phyloP scores from a whole-genome alignment of 352 stramenopile species.

The Pythium dissimile region DNA sequence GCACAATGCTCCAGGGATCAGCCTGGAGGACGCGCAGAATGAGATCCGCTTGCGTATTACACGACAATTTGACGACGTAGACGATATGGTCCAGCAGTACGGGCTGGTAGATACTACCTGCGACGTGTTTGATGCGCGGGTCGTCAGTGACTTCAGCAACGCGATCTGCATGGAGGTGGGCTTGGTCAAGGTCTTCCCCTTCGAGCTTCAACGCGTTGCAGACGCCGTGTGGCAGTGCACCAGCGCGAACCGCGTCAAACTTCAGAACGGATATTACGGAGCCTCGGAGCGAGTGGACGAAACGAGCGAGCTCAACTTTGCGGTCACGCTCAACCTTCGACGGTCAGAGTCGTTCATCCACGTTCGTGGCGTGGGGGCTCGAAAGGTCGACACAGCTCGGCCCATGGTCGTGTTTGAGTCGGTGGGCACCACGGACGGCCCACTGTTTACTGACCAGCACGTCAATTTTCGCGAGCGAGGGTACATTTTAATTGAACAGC shows the following conservation, averaged over 20 bases:
- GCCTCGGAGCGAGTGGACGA: neutral
- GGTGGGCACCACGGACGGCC: neutral
- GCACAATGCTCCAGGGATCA: neutral
- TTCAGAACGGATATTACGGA: neutral
- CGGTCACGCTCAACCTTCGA: neutral
- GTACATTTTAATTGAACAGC: neutral
- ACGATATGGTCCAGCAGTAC: neutral
- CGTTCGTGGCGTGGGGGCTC: neutral
- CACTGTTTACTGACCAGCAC: too few relatives aligned
- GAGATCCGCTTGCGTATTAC: neutral
- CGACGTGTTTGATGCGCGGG: neutral
- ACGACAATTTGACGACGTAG: neutral
- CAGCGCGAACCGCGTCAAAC: neutral
- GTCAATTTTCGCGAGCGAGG: too few relatives aligned
- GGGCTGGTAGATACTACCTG: neutral
- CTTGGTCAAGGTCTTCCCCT: neutral
- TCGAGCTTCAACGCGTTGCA: neutral
- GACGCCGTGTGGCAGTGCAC: neutral
- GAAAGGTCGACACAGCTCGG: neutral
- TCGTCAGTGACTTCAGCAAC: neutral
- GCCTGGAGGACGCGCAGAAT: neutral
- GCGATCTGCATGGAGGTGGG: conserved; percentile 3
- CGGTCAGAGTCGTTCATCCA: neutral
- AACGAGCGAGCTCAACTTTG: neutral
- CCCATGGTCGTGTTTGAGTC: conserved; percentile 5